Percentiles rank a stretch among this genome's conserved stretches.
These are phyloP conservation scores for Penicillium sp. DNA, from an alignment of 2,329 filamentous ascomycete species.

Conservation along the genomic window DNA sequence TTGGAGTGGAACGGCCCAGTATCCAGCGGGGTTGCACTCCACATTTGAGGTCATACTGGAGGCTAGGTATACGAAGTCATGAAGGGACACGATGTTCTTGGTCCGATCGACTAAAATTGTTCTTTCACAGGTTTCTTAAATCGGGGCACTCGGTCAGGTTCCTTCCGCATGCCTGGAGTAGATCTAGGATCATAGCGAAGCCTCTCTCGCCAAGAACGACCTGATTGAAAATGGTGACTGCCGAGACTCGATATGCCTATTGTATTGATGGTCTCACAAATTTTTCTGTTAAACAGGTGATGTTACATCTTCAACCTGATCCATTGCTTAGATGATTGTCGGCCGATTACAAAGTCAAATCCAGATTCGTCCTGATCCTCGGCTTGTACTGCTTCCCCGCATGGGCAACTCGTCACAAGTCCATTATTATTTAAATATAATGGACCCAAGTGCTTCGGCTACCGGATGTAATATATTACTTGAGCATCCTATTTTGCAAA, in stretches of 20 bases:
- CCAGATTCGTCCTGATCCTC: slow-evolving; percentile 6
- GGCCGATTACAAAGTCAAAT: background rate
- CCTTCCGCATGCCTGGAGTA: too few relatives aligned
- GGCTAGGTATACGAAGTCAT: background rate
- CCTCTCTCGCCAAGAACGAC: background rate
- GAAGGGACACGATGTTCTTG: too few relatives aligned
- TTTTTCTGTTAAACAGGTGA: background rate
- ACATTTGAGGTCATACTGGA: background rate
- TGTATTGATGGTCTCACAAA: background rate
- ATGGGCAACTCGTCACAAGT: slow-evolving; percentile 5
- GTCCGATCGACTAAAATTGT: too few relatives aligned
- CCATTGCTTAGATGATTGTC: background rate
- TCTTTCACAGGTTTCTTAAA: too few relatives aligned
- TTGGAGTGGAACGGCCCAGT: background rate
- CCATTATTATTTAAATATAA: background rate
- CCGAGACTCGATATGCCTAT: background rate
- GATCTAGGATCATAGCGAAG: background rate
- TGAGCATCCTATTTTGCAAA: too few relatives aligned
- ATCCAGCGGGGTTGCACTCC: background rate
- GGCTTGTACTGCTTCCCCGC: slow-evolving; percentile 22
- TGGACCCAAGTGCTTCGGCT: background rate
- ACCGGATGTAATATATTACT: background rate
- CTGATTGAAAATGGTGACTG: too few relatives aligned
- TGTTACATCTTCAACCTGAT: background rate
- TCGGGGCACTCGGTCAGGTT: too few relatives aligned